Percentiles rank a stretch among this genome's conserved stretches.
Evolutionary conservation across 768 basidiomycete genomes (phyloP).

Genomic region (Lactifluus echinatus): DNA sequence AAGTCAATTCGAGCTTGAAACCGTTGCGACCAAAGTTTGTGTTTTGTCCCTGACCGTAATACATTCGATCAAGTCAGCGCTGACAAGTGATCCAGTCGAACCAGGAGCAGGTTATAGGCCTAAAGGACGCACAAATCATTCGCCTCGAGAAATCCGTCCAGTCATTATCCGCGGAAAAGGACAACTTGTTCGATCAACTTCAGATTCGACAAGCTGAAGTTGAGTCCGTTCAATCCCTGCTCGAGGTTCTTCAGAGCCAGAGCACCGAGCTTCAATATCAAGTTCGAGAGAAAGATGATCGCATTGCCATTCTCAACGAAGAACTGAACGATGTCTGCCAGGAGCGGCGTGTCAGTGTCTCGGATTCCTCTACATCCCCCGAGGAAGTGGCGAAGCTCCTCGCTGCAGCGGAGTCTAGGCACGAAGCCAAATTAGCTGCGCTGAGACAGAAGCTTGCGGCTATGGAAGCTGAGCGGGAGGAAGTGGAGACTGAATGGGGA

Average conservation of each 20-base stretch:
- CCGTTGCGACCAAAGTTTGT: conserved; percentile 62
- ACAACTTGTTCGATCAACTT: conserved; percentile 72
- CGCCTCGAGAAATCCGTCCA: conserved; percentile 65
- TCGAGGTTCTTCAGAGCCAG: conserved; percentile 67
- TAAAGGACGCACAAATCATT: conserved; percentile 52
- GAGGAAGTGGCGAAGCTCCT: conserved; percentile 69
- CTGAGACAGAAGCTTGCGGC: conserved; percentile 51
- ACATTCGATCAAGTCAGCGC: conserved; percentile 1
- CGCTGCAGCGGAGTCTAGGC: conserved; percentile 63
- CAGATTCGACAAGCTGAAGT: conserved; percentile 85
- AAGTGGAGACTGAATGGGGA: conserved; percentile 86
- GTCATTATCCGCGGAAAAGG: conserved; percentile 65
- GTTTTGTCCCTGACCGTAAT: background rate
- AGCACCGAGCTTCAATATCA: conserved; percentile 83
- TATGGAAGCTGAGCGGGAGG: conserved; percentile 77
- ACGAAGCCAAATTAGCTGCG: conserved; percentile 68
- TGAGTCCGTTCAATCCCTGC: conserved; percentile 71
- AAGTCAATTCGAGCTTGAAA: conserved; percentile 72
- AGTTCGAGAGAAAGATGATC: conserved; percentile 71
- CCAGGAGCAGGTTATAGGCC: conserved; percentile 57
- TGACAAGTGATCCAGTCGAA: conserved; percentile 39
- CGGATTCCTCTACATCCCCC: conserved; percentile 39
- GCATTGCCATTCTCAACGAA: conserved; percentile 58
- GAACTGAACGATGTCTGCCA: conserved; percentile 58
- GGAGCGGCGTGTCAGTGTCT: conserved; percentile 40